phyloP scores from a whole-genome alignment of 768 basidiomycete species.

The Russula emetica region DNA sequence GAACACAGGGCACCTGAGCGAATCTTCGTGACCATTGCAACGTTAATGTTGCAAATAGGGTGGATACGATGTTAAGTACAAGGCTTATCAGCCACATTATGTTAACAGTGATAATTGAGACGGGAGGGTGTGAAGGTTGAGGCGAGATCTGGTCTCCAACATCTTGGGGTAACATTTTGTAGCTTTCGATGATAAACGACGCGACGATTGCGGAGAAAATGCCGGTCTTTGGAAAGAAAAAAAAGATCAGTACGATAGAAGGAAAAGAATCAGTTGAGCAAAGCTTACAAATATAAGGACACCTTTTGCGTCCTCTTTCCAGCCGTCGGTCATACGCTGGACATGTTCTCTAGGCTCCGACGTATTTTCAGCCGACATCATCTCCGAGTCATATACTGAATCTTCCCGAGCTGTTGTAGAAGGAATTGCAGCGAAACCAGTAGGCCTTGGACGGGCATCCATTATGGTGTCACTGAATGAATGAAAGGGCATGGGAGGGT shows the following conservation, averaged over 20 bases:
- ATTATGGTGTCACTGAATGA: background rate
- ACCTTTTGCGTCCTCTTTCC: constrained; percentile 17
- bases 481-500: constrained; percentile 10
- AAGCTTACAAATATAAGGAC: constrained; percentile 21
- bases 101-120: constrained; percentile 8
- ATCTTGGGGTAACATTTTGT: constrained; percentile 20
- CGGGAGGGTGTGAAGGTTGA: background rate
- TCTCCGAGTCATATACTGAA: background rate
- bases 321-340: background rate
- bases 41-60: constrained; percentile 16
- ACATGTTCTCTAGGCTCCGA: constrained; percentile 2
- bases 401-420: background rate
- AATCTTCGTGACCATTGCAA: constrained; percentile 20
- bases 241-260: background rate
- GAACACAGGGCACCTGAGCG: constrained; percentile 29
- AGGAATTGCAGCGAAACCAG: constrained; percentile 7
- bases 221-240: constrained; percentile 17
- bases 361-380: constrained; percentile 15
- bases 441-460: constrained; percentile 7
- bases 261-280: no score
- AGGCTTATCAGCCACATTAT: constrained; percentile 21
- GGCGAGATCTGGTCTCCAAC: background rate
- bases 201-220: constrained; percentile 29
- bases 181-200: constrained; percentile 26
- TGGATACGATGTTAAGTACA: constrained; percentile 19